Conservation (phyloP, 1,139 yeast species). For the Suzukiozyma palmioleophila region DNA sequence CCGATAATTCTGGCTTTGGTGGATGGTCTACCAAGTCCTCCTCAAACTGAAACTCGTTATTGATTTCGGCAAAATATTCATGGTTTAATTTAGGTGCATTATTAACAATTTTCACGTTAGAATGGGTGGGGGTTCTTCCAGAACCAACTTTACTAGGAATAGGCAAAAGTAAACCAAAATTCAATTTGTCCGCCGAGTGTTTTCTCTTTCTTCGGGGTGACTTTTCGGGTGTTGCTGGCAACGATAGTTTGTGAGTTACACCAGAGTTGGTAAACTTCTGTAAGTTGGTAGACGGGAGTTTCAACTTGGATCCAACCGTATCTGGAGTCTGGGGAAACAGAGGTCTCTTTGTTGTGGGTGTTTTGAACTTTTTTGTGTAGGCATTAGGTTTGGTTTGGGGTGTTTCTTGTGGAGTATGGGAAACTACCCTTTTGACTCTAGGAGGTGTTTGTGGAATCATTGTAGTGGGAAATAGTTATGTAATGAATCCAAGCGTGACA, state of each 20-base stretch:
- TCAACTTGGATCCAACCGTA: neutral
- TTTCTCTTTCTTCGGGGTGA: neutral
- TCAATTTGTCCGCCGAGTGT: conserved; percentile 7
- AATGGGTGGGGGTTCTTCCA: conserved; percentile 24
- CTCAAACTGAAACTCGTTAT: conserved; percentile 3
- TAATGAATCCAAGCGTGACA: too few species aligned
- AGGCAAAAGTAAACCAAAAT: conserved; percentile 34
- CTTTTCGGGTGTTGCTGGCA: neutral
- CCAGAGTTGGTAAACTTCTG: neutral
- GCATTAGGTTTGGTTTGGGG: neutral
- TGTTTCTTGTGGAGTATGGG: conserved; percentile 3
- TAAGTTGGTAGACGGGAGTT: neutral
- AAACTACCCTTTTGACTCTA: neutral
- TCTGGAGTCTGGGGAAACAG: conserved; percentile 1
- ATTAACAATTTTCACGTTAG: conserved; percentile 16
- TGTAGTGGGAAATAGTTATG: too few species aligned
- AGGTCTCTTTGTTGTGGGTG: neutral
- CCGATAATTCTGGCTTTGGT: conserved; percentile 5
- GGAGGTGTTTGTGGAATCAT: conserved; percentile 5
- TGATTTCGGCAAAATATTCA: conserved; percentile 7
- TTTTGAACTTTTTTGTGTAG: neutral
- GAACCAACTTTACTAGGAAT: conserved; percentile 41
- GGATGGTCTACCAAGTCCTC: conserved; percentile 1
- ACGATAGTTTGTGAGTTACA: neutral
- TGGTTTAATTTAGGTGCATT: conserved; percentile 3